phyloP scores from a whole-genome alignment of 2,329 filamentous ascomycete species.

The Madurella fahalii region DNA sequence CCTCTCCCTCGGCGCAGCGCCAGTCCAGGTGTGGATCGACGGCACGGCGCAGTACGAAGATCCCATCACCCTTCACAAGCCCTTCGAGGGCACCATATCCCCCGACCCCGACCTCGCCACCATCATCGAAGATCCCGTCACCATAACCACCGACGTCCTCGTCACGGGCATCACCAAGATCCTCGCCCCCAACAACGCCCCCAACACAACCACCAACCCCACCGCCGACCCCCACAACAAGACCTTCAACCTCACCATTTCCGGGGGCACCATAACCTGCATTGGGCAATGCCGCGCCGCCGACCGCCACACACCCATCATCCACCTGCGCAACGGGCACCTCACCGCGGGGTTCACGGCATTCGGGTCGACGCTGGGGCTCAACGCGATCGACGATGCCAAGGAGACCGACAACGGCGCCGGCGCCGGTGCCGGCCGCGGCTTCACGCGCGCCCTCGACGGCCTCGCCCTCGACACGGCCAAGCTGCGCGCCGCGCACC shows the following conservation, averaged over 20 bases:
- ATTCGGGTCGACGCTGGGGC: background rate
- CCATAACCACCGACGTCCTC: constrained; percentile 37
- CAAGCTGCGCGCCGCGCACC: constrained; percentile 49
- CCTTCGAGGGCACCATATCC: constrained; percentile 35
- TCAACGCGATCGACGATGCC: background rate
- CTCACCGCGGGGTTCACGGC: background rate
- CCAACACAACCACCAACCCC: background rate
- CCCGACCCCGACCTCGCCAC: constrained; percentile 37
- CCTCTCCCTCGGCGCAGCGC: constrained; percentile 54
- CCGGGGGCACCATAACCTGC: background rate
- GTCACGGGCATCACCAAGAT: background rate
- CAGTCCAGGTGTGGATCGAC: constrained; percentile 60
- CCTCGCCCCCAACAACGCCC: background rate
- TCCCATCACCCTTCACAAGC: constrained; percentile 51
- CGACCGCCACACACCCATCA: background rate
- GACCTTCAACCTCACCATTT: background rate
- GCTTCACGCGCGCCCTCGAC: constrained; percentile 56
- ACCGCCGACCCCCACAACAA: background rate
- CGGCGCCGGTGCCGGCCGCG: constrained; percentile 24
- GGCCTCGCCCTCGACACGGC: constrained; percentile 52
- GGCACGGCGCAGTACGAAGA: constrained; percentile 53
- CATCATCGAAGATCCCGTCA: constrained; percentile 38
- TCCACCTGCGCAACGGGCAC: background rate
- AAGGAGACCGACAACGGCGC: background rate
- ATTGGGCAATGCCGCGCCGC: background rate